Evolutionary conservation across 2,329 filamentous ascomycete species (phyloP).

Genomic region (Graphilbum ipis-grandicollis): DNA sequence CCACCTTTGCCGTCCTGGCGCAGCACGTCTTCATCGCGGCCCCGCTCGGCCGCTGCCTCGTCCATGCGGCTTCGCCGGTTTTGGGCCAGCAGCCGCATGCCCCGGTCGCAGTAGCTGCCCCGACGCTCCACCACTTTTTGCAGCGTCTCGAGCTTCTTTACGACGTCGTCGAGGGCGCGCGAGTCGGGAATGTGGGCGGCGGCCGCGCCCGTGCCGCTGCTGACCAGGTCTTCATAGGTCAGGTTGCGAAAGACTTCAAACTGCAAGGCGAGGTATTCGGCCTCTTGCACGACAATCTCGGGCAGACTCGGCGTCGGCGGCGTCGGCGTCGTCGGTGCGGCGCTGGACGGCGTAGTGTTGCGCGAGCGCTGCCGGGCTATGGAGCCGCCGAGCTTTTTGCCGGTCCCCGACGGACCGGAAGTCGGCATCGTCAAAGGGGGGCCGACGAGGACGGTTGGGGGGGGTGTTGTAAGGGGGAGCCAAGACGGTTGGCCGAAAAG

Average conservation of each 20-base stretch:
- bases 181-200: constrained; percentile 44
- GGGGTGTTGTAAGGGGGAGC: no score
- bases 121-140: constrained; percentile 50
- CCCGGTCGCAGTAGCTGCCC: constrained; percentile 50
- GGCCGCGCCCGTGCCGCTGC: constrained; percentile 31
- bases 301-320: constrained; percentile 33
- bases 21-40: constrained; percentile 31
- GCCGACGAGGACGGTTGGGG: no score
- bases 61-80: constrained; percentile 45
- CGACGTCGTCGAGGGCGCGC: constrained; percentile 45
- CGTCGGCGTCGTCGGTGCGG: constrained; percentile 26
- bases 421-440: no score
- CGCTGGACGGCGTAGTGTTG: constrained; percentile 49
- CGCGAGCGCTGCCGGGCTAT: constrained; percentile 52
- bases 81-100: constrained; percentile 52
- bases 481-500: no score
- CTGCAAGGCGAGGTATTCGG: constrained; percentile 49
- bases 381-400: constrained; percentile 46
- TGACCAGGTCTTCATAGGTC: constrained; percentile 53
- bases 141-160: constrained; percentile 45
- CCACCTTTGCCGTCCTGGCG: no score
- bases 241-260: constrained; percentile 41
- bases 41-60: constrained; percentile 26
- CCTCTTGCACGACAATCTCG: constrained; percentile 35
- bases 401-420: no score